Conservation (phyloP, 1,284 basidiomycete genomes). For the Malassezia nana region DNA sequence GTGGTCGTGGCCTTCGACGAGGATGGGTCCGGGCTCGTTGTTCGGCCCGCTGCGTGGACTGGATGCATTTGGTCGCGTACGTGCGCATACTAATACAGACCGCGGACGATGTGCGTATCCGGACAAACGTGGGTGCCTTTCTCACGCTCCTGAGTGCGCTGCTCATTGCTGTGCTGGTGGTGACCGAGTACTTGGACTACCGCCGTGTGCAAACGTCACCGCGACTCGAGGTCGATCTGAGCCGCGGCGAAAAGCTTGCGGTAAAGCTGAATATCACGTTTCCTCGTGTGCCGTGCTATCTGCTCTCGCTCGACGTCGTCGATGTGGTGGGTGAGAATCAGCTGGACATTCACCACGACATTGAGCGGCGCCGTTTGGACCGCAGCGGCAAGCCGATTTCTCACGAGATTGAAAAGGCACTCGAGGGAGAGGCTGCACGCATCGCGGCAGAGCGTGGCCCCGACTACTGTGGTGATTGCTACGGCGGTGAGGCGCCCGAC, state of each 20-base stretch:
- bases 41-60: slow-evolving; percentile 17
- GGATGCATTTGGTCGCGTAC: slow-evolving; percentile 17
- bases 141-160: slow-evolving; percentile 81
- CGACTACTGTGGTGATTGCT: slow-evolving; percentile 68
- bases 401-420: slow-evolving; percentile 20
- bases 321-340: slow-evolving; percentile 95
- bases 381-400: slow-evolving; percentile 53
- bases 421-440: slow-evolving; percentile 37
- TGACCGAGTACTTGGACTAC: slow-evolving; percentile 93
- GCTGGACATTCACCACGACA: slow-evolving; percentile 61
- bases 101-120: slow-evolving; percentile 46
- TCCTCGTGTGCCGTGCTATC: slow-evolving; percentile 89
- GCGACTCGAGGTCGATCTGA: slow-evolving; percentile 61
- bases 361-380: slow-evolving; percentile 71
- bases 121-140: slow-evolving; percentile 42
- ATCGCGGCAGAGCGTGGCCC: slow-evolving; percentile 19
- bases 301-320: slow-evolving; percentile 69
- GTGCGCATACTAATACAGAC: slow-evolving; percentile 26
- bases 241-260: slow-evolving; percentile 82
- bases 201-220: slow-evolving; percentile 58
- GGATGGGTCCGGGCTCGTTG: slow-evolving; percentile 5
- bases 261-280: slow-evolving; percentile 89
- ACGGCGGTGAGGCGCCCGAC: slow-evolving; percentile 72
- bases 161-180: slow-evolving; percentile 80
- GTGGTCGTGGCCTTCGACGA: too few species aligned